phyloP scores from a whole-genome alignment of 306 rosid species.

The Senna siamea region DNA sequence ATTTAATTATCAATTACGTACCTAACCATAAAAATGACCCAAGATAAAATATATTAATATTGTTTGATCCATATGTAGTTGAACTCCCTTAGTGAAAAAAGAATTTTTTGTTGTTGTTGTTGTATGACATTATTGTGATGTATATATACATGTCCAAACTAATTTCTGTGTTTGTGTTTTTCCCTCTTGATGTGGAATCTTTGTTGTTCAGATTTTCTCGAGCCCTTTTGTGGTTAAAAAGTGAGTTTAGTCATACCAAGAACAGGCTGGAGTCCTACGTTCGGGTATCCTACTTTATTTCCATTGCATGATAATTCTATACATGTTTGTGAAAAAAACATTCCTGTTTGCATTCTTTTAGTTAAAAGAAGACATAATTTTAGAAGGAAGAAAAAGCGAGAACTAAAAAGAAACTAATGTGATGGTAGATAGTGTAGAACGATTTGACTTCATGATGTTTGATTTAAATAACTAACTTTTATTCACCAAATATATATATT shows the following conservation, averaged over 20 bases:
- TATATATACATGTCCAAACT: neutral
- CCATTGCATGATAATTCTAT: neutral
- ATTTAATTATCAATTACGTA: too few relatives aligned
- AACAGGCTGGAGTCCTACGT: conserved; percentile 48
- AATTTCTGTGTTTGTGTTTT: neutral
- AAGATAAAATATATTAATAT: too few relatives aligned
- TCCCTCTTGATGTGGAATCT: neutral
- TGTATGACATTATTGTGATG: neutral
- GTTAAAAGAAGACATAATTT: neutral
- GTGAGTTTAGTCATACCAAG: conserved; percentile 48
- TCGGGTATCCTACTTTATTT: conserved; percentile 44
- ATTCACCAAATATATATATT: too few relatives aligned
- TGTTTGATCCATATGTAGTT: too few relatives aligned
- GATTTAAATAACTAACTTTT: too few relatives aligned
- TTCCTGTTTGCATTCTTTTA: neutral
- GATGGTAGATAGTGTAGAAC: neutral
- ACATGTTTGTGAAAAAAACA: conserved; percentile 15
- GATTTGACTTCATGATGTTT: neutral
- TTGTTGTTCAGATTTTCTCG: conserved; percentile 47
- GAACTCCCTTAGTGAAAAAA: too few relatives aligned
- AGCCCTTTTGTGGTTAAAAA: conserved; percentile 43
- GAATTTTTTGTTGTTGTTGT: too few relatives aligned
- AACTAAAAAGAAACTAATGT: neutral
- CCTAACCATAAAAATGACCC: too few relatives aligned
- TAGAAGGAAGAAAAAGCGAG: neutral